phyloP scores from a whole-genome alignment of 805 yeast species.

The Candida pini region DNA sequence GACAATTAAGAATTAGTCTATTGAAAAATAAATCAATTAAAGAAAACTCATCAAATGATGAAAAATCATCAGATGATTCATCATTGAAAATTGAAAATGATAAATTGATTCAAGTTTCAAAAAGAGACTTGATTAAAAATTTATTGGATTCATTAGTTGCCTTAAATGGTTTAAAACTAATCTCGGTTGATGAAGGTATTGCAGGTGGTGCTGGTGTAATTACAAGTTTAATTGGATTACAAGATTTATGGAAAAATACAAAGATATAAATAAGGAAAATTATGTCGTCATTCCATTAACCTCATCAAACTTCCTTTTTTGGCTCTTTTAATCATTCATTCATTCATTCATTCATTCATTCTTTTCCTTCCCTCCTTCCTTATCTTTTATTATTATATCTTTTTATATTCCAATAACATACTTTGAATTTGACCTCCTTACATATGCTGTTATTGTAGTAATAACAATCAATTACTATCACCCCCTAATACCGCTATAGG shows the following conservation, averaged over 20 bases:
- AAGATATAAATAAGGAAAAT: conserved; percentile 7
- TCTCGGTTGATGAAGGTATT: conserved; percentile 67
- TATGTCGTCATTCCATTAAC: neutral
- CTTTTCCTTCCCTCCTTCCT: neutral
- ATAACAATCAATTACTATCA: too few relatives aligned
- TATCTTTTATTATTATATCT: neutral
- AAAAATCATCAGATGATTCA: conserved; percentile 32
- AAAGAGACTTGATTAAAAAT: conserved; percentile 71
- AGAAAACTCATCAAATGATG: conserved; percentile 10
- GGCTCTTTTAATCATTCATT: neutral
- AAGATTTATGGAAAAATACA: conserved; percentile 60
- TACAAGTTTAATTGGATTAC: conserved; percentile 74
- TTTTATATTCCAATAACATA: too few relatives aligned
- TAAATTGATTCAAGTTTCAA: conserved; percentile 35
- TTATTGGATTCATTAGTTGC: conserved; percentile 71
- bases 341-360: neutral
- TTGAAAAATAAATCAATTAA: conserved; percentile 29
- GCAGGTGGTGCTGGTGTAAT: conserved; percentile 81
- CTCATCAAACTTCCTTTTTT: neutral
- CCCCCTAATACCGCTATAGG: too few relatives aligned
- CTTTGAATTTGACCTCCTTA: too few relatives aligned
- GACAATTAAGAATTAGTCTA: conserved; percentile 42
- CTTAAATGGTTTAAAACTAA: conserved; percentile 54
- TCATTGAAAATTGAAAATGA: conserved; percentile 22
- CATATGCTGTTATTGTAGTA: too few relatives aligned